Percentiles rank a stretch among this genome's conserved stretches.
These are phyloP conservation scores for Pholiota adiposa DNA, from an alignment of 1,284 basidiomycete genomes.

Conservation along the genomic window DNA sequence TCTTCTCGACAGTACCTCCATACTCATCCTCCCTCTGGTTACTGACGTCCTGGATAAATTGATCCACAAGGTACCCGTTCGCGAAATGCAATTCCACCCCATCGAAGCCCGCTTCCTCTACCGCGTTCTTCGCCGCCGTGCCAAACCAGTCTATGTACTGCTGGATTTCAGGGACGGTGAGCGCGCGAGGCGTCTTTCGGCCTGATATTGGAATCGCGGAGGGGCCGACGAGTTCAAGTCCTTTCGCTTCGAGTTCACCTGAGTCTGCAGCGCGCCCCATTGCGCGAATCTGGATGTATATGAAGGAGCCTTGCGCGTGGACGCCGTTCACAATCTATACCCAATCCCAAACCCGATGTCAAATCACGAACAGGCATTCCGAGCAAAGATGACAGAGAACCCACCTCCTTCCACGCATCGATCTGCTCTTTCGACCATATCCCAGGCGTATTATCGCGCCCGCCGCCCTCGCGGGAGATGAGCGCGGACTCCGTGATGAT, in stretches of 20 bases:
- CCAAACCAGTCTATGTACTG: conserved; percentile 23
- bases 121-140: conserved; percentile 24
- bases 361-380: too few relatives aligned
- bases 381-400: background rate
- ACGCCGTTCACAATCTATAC: conserved; percentile 33
- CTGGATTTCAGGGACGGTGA: conserved; percentile 24
- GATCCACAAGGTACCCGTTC: conserved; percentile 31
- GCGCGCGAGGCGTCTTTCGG: conserved; percentile 16
- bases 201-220: conserved; percentile 19
- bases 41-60: conserved; percentile 32
- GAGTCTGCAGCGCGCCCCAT: conserved; percentile 44
- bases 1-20: conserved; percentile 56
- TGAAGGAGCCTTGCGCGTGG: conserved; percentile 46
- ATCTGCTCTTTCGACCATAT: conserved; percentile 43
- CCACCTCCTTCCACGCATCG: conserved; percentile 41
- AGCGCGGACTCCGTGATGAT: conserved; percentile 43
- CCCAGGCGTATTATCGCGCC: conserved; percentile 37
- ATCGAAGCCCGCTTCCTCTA: background rate
- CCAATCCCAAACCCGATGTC: background rate
- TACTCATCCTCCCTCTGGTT: conserved; percentile 54
- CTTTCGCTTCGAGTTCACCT: conserved; percentile 30
- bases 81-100: conserved; percentile 11
- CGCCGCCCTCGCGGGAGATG: conserved; percentile 34
- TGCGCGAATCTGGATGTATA: conserved; percentile 55
- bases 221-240: conserved; percentile 17